phyloP scores from a whole-genome alignment of 768 basidiomycete species.

The Leucocoprinus leucothites region DNA sequence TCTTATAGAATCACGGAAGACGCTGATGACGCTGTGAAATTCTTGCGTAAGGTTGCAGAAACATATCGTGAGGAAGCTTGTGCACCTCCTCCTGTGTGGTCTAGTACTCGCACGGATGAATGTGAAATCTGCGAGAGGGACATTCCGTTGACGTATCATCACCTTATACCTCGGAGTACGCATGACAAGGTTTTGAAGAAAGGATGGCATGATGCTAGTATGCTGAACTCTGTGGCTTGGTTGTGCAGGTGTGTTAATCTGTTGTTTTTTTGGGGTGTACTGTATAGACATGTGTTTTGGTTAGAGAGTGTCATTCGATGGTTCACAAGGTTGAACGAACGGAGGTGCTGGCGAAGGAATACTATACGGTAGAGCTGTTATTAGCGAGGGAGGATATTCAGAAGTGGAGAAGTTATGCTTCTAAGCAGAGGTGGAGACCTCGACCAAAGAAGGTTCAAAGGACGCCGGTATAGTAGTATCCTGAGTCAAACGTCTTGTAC shows the following conservation, averaged over 20 bases:
- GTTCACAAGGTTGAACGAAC: not conserved
- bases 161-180: slow-evolving; percentile 52
- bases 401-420: slow-evolving; percentile 53
- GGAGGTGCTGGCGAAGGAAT: slow-evolving; percentile 44
- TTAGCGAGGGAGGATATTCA: slow-evolving; percentile 50
- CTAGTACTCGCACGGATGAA: slow-evolving; percentile 44
- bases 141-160: slow-evolving; percentile 58
- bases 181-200: slow-evolving; percentile 56
- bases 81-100: slow-evolving; percentile 51
- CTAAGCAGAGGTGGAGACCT: slow-evolving; percentile 34
- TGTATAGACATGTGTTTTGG: not conserved
- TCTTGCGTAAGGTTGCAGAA: slow-evolving; percentile 37
- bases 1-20: slow-evolving; percentile 45
- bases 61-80: slow-evolving; percentile 44
- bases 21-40: slow-evolving; percentile 33
- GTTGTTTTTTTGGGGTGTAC: slow-evolving; percentile 4
- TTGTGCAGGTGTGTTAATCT: slow-evolving; percentile 42
- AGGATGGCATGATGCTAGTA: slow-evolving; percentile 50
- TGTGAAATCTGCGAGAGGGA: slow-evolving; percentile 62
- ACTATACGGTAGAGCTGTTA: slow-evolving; percentile 47
- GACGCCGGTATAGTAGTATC: not conserved
- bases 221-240: slow-evolving; percentile 60
- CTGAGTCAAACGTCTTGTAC: too few species aligned
- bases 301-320: not conserved
- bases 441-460: slow-evolving; percentile 1